Evolutionary conservation across 73 alveolate species (phyloP).

Genomic region (Stentor coeruleus): DNA sequence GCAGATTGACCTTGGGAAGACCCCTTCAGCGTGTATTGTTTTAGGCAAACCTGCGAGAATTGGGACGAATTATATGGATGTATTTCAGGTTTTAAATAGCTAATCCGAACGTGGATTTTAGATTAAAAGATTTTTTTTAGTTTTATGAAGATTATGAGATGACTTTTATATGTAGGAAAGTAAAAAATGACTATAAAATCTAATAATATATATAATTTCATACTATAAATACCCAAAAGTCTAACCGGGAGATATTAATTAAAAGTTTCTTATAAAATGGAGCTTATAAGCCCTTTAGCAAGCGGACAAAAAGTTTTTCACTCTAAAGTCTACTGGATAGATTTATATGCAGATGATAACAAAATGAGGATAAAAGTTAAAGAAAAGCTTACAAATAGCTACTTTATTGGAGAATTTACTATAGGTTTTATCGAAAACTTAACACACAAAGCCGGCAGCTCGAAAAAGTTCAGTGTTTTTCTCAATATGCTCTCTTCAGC

Average conservation of each 20-base stretch:
- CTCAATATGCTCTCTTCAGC: slow-evolving; percentile 57
- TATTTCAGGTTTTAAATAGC: slow-evolving; percentile 34
- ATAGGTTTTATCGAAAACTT: slow-evolving; percentile 56
- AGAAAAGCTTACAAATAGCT: not conserved
- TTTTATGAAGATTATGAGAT: too few relatives aligned
- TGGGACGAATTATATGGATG: slow-evolving; percentile 63
- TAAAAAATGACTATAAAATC: too few relatives aligned
- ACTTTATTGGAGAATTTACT: slow-evolving; percentile 52
- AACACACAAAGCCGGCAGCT: slow-evolving; percentile 61
- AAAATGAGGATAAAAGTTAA: slow-evolving; percentile 1
- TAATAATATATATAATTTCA: too few relatives aligned
- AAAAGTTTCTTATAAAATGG: too few relatives aligned
- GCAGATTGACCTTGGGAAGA: slow-evolving; percentile 45
- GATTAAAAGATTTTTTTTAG: too few relatives aligned
- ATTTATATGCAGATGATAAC: not conserved
- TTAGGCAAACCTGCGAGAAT: slow-evolving; percentile 61
- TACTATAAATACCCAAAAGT: too few relatives aligned
- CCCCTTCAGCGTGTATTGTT: slow-evolving; percentile 63
- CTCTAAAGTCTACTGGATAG: not conserved
- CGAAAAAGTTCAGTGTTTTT: slow-evolving; percentile 50
- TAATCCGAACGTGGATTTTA: too few relatives aligned
- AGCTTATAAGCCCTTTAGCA: too few relatives aligned
- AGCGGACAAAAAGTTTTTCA: not conserved
- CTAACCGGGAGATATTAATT: too few relatives aligned
- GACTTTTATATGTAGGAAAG: too few relatives aligned